A percentile compares a stretch with the other conserved stretches of the same genome.
Evolutionary conservation across 2,329 filamentous ascomycete species (phyloP).

Genomic region (Capronia epimyces): DNA sequence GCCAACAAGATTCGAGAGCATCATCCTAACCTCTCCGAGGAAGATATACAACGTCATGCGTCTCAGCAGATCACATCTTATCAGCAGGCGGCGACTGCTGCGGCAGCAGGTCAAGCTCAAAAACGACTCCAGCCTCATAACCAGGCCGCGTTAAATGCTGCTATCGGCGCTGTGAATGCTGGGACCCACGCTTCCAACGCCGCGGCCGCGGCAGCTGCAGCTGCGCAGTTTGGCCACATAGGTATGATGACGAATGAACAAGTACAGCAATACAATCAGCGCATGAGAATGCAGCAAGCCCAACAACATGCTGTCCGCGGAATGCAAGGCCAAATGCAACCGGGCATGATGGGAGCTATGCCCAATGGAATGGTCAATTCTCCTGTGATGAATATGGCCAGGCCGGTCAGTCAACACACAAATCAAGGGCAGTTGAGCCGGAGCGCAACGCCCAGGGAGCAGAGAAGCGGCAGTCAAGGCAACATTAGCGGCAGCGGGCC

Average conservation of each 20-base stretch:
- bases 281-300: slow-evolving; percentile 49
- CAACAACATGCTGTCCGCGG: slow-evolving; percentile 34
- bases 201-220: slow-evolving; percentile 26
- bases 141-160: slow-evolving; percentile 50
- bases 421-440: slow-evolving; percentile 37
- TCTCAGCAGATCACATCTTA: slow-evolving; percentile 44
- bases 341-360: slow-evolving; percentile 31
- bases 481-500: slow-evolving; percentile 22
- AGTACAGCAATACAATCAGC: slow-evolving; percentile 48
- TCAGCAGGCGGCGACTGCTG: slow-evolving; percentile 41
- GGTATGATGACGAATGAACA: slow-evolving; percentile 44
- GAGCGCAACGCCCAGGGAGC: slow-evolving; percentile 44
- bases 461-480: slow-evolving; percentile 39
- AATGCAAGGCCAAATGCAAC: slow-evolving; percentile 28
- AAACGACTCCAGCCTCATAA: slow-evolving; percentile 37
- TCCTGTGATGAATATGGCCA: slow-evolving; percentile 42
- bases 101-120: slow-evolving; percentile 29
- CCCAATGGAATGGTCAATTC: slow-evolving; percentile 35
- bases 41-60: slow-evolving; percentile 51
- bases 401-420: slow-evolving; percentile 28
- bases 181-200: slow-evolving; percentile 37
- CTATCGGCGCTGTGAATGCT: slow-evolving; percentile 42
- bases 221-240: slow-evolving; percentile 30
- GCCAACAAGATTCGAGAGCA: slow-evolving; percentile 48
- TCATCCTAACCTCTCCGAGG: slow-evolving; percentile 49